Conservation (phyloP, 352 stramenopile genomes). For the Phytophthora vignae region DNA sequence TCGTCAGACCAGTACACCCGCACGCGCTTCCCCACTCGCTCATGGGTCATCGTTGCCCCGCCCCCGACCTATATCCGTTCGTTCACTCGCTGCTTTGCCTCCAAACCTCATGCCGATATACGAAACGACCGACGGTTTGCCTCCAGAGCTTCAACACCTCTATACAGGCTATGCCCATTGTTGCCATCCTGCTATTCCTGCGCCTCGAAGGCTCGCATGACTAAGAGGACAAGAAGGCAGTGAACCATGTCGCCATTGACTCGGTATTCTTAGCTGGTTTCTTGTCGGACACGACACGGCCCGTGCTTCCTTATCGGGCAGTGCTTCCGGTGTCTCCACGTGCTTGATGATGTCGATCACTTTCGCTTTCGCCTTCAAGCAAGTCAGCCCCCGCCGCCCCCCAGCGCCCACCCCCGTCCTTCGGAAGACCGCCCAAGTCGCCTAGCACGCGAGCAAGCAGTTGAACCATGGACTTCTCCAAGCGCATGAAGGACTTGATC, state of each 20-base stretch:
- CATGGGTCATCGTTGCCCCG: slow-evolving; percentile 17
- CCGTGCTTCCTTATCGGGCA: slow-evolving; percentile 14
- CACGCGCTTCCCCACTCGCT: slow-evolving; percentile 65
- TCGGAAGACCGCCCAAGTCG: slow-evolving; percentile 14
- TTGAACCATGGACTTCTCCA: slow-evolving; percentile 72
- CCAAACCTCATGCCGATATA: slow-evolving; percentile 18
- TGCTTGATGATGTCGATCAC: slow-evolving; percentile 23
- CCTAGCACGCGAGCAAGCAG: slow-evolving; percentile 16
- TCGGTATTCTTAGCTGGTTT: slow-evolving; percentile 39
- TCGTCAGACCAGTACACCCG: slow-evolving; percentile 81
- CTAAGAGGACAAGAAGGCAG: slow-evolving; percentile 9
- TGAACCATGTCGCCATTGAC: not conserved
- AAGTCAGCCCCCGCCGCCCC: slow-evolving; percentile 6
- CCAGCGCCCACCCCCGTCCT: not conserved
- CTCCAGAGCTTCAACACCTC: slow-evolving; percentile 6
- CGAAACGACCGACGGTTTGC: slow-evolving; percentile 33
- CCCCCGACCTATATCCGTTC: slow-evolving; percentile 24
- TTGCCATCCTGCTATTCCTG: slow-evolving; percentile 29
- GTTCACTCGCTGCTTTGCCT: slow-evolving; percentile 12
- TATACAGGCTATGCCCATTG: not conserved
- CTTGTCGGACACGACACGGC: slow-evolving; percentile 18
- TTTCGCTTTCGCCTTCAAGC: slow-evolving; percentile 40
- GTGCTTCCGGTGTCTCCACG: not conserved
- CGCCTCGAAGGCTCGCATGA: slow-evolving; percentile 2
- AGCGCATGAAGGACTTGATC: slow-evolving; percentile 80